Conservation (phyloP, 768 basidiomycete species). For the Russula brevipes region DNA sequence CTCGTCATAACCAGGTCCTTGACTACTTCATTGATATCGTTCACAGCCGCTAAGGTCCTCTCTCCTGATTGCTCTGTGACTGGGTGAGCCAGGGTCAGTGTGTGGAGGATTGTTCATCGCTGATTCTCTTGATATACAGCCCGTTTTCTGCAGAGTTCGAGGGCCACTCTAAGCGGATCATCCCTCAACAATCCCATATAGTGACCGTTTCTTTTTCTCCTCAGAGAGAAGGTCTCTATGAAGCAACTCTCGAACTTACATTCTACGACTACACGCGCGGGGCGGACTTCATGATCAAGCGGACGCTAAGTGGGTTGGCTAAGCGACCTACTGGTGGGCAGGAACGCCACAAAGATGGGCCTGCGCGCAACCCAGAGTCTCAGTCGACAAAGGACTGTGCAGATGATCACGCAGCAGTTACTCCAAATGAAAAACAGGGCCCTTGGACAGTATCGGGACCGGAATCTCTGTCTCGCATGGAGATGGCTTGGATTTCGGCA, state of each 20-base stretch:
- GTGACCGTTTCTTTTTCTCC: constrained; percentile 8
- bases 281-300: constrained; percentile 7
- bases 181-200: background rate
- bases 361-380: background rate
- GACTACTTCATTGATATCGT: background rate
- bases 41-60: background rate
- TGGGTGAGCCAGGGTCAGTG: background rate
- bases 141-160: constrained; percentile 8
- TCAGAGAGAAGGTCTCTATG: constrained; percentile 6
- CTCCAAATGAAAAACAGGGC: background rate
- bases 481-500: constrained; percentile 46
- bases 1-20: constrained; percentile 8
- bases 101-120: background rate
- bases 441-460: constrained; percentile 47
- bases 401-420: background rate
- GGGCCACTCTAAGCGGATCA: constrained; percentile 1
- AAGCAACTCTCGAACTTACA: constrained; percentile 10
- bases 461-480: constrained; percentile 31
- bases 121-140: constrained; percentile 1
- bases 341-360: background rate
- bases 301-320: background rate
- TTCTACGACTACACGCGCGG: background rate
- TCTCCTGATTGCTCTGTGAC: background rate
- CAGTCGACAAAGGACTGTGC: background rate
- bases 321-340: background rate